These are phyloP conservation scores for Prunus mira DNA, from an alignment of 306 rosid genomes.

Conservation along the genomic window DNA sequence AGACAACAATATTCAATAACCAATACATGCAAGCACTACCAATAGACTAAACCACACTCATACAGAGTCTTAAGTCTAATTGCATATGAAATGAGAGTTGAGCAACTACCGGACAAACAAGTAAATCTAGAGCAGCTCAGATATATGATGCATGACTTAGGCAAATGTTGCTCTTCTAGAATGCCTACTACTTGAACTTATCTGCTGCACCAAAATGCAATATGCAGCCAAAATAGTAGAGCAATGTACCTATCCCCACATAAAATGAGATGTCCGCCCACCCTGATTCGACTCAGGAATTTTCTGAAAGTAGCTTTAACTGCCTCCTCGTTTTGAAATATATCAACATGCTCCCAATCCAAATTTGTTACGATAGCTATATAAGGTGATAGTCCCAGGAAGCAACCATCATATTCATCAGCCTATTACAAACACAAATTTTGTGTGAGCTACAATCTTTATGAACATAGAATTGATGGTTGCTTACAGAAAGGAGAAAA, in stretches of 20 bases:
- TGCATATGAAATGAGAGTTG: neutral
- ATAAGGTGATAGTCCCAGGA: constrained; percentile 25
- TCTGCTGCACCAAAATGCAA: neutral
- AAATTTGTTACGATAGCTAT: constrained; percentile 23
- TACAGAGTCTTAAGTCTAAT: neutral
- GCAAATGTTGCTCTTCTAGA: neutral
- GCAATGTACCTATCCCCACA: constrained; percentile 29
- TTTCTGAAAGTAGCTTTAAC: constrained; percentile 21
- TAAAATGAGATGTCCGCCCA: constrained; percentile 26
- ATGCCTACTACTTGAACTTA: neutral
- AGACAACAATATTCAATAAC: neutral
- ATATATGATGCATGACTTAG: neutral
- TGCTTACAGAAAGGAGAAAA: neutral
- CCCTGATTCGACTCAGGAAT: constrained; percentile 27
- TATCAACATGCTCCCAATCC: constrained; percentile 38
- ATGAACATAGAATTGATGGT: neutral
- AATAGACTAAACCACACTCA: neutral
- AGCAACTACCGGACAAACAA: neutral
- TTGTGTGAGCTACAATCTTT: neutral
- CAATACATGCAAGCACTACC: neutral
- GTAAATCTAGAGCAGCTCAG: neutral
- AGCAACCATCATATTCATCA: constrained; percentile 35
- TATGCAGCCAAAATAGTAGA: neutral
- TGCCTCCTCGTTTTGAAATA: constrained; percentile 26
- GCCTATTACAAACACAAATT: constrained; percentile 23